Evolutionary conservation across 306 rosid species (phyloP).

Genomic region (Aeschynomene evenia): DNA sequence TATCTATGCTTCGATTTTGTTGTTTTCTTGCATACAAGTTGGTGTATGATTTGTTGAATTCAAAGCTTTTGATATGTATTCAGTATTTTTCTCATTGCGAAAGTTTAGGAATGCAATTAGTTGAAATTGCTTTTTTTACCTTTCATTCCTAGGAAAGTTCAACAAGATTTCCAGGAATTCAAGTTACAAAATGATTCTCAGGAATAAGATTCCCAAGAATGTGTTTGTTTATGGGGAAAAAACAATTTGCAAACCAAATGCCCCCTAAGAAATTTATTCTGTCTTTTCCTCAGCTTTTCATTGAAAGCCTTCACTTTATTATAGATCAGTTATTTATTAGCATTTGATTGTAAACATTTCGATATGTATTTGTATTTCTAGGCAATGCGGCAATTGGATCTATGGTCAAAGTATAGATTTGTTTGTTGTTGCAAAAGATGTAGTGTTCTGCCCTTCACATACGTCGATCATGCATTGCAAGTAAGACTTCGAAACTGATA

Average conservation of each 20-base stretch:
- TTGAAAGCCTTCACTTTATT: conserved; percentile 4
- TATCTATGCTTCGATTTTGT: conserved; percentile 30
- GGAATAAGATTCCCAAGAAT: too few species aligned
- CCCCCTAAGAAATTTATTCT: not conserved
- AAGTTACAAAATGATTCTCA: too few species aligned
- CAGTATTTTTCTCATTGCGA: not conserved
- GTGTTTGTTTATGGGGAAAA: too few species aligned
- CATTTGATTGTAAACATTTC: not conserved
- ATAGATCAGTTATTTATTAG: not conserved
- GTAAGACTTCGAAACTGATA: conserved; percentile 38
- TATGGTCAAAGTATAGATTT: conserved; percentile 74
- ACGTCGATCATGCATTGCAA: conserved; percentile 65
- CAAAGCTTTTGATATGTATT: not conserved
- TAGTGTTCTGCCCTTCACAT: conserved; percentile 41
- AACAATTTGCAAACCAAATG: too few species aligned
- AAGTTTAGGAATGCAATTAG: not conserved
- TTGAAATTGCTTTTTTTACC: too few species aligned
- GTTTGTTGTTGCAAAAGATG: conserved; percentile 65
- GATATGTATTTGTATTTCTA: conserved; percentile 24
- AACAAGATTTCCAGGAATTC: too few species aligned
- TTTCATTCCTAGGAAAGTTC: too few species aligned
- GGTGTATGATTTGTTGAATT: not conserved
- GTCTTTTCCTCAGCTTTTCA: not conserved
- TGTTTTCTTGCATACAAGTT: not conserved
- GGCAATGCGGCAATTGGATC: conserved; percentile 64